A percentile compares a stretch with the other conserved stretches of the same genome.
Evolutionary conservation across 2,329 filamentous ascomycete species (phyloP).

Genomic region (Penicillium sp.): DNA sequence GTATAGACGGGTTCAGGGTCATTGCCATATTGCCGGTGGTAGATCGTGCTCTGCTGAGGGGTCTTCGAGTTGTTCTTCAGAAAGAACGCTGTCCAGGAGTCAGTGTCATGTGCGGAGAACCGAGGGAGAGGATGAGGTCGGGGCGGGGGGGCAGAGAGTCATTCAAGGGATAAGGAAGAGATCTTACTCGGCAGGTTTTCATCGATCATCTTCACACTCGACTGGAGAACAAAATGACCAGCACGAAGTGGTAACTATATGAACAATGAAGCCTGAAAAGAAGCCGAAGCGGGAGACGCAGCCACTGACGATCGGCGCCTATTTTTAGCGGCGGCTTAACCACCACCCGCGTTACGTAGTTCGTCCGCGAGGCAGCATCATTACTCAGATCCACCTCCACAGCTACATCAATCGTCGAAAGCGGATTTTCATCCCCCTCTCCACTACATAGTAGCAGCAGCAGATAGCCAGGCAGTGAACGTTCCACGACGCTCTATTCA

Average conservation of each 20-base stretch:
- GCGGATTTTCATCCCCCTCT: too few species aligned
- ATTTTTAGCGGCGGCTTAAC: slow-evolving; percentile 21
- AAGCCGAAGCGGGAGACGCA: slow-evolving; percentile 3
- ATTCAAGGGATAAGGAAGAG: background rate
- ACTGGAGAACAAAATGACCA: background rate
- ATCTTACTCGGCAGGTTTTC: slow-evolving; percentile 76
- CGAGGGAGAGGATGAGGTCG: slow-evolving; percentile 15
- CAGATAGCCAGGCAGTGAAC: too few species aligned
- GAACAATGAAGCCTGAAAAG: background rate
- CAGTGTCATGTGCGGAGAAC: slow-evolving; percentile 12
- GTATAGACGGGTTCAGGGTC: slow-evolving; percentile 77
- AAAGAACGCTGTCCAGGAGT: slow-evolving; percentile 53
- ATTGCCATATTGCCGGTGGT: slow-evolving; percentile 68
- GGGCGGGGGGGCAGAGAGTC: background rate
- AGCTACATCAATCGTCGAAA: background rate
- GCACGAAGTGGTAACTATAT: slow-evolving; percentile 9
- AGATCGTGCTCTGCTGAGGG: slow-evolving; percentile 38
- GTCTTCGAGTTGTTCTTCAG: slow-evolving; percentile 51
- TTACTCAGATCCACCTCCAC: slow-evolving; percentile 2
- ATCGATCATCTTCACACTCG: slow-evolving; percentile 68
- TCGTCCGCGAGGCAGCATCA: background rate
- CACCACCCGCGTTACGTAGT: background rate
- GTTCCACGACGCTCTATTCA: too few species aligned
- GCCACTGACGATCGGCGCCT: slow-evolving; percentile 19
- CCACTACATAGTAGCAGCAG: too few species aligned